Percentiles rank a stretch among this genome's conserved stretches.
Evolutionary conservation across 1,139 yeast species (phyloP).

Genomic region (Sugiyamaella novakii): DNA sequence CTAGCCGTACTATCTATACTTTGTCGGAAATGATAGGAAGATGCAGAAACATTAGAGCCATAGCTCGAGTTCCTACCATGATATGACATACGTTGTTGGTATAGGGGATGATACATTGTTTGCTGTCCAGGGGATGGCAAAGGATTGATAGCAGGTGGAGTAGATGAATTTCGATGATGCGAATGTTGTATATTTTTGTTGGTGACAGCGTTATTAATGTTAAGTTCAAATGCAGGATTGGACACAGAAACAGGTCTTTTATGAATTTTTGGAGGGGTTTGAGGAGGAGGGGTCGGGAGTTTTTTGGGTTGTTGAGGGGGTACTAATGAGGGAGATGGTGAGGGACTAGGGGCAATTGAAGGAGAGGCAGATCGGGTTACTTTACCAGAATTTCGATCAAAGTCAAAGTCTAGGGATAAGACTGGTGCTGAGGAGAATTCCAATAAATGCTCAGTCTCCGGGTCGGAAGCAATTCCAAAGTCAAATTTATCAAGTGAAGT

Average conservation of each 20-base stretch:
- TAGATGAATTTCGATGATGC: slow-evolving; percentile 16
- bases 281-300: slow-evolving; percentile 14
- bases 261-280: slow-evolving; percentile 9
- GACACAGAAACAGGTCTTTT: slow-evolving; percentile 13
- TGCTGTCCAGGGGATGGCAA: slow-evolving; percentile 9
- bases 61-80: slow-evolving; percentile 22
- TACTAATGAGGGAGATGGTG: slow-evolving; percentile 4
- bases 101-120: slow-evolving; percentile 29
- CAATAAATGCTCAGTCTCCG: slow-evolving; percentile 7
- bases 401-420: slow-evolving; percentile 22
- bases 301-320: slow-evolving; percentile 7
- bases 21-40: slow-evolving; percentile 20
- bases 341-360: slow-evolving; percentile 6
- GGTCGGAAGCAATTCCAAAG: neutral
- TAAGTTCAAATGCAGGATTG: slow-evolving; percentile 17
- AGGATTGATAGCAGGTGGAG: neutral
- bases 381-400: slow-evolving; percentile 19
- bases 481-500: no score
- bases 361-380: slow-evolving; percentile 21
- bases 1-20: slow-evolving; percentile 22
- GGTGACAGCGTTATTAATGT: slow-evolving; percentile 16
- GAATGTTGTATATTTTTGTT: slow-evolving; percentile 8
- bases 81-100: slow-evolving; percentile 29
- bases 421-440: slow-evolving; percentile 21
- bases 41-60: slow-evolving; percentile 25